A percentile compares a stretch with the other conserved stretches of the same genome.
Evolutionary conservation across 1,139 yeast species (phyloP).

Genomic region (Fermentozyma sake): DNA sequence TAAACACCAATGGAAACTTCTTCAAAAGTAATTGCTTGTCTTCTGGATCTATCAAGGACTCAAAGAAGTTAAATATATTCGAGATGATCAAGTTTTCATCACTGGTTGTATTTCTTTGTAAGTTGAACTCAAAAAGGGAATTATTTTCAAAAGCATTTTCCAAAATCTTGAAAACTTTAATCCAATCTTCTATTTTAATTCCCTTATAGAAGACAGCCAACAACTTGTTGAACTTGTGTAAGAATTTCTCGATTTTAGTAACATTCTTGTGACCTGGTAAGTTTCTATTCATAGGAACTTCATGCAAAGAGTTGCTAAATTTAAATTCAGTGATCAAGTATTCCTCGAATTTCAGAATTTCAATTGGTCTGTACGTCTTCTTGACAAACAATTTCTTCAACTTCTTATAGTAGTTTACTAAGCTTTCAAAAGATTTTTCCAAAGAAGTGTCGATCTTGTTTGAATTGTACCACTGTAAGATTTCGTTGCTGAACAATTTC

Average conservation of each 20-base stretch:
- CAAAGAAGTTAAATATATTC: conserved; percentile 69
- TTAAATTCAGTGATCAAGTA: conserved; percentile 36
- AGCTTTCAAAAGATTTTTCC: conserved; percentile 42
- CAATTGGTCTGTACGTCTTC: conserved; percentile 72
- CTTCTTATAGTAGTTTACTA: conserved; percentile 60
- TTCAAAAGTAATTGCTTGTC: conserved; percentile 42
- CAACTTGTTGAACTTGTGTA: conserved; percentile 61
- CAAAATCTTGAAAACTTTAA: conserved; percentile 64
- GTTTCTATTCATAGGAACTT: conserved; percentile 46
- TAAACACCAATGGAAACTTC: conserved; percentile 67
- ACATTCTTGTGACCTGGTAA: conserved; percentile 45
- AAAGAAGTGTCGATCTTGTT: conserved; percentile 38
- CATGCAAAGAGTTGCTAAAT: conserved; percentile 39
- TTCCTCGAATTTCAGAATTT: conserved; percentile 36
- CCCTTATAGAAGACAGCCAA: conserved; percentile 57
- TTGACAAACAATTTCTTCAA: conserved; percentile 72
- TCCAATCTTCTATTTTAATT: conserved; percentile 74
- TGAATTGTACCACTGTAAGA: conserved; percentile 65
- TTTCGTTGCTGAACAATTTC: conserved; percentile 65
- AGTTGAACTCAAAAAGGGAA: conserved; percentile 56
- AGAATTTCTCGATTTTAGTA: conserved; percentile 49
- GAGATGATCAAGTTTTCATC: conserved; percentile 62
- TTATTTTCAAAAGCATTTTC: conserved; percentile 57
- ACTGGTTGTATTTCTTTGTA: conserved; percentile 34
- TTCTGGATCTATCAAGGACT: conserved; percentile 44